Conservation (phyloP, 352 stramenopile species). For the Globisporangium echinulatum region DNA sequence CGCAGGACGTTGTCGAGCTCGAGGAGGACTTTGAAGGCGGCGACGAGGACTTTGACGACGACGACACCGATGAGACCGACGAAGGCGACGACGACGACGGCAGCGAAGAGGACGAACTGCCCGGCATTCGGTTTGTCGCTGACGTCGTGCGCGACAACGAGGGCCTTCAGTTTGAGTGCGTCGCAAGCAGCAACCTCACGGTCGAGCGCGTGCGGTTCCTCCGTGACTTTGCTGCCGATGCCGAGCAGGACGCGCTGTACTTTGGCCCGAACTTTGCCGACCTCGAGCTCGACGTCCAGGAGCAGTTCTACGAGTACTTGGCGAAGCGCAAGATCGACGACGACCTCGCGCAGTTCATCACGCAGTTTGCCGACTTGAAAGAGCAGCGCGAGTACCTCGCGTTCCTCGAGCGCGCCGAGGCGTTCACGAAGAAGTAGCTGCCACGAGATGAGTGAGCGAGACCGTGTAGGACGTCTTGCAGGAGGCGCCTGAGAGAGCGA, state of each 20-base stretch:
- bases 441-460: too few relatives aligned
- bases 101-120: slow-evolving; percentile 59
- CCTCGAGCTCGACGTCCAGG: slow-evolving; percentile 80
- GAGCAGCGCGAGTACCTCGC: slow-evolving; percentile 81
- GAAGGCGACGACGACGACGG: slow-evolving; percentile 43
- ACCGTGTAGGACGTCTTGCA: too few relatives aligned
- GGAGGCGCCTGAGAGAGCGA: neutral
- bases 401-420: slow-evolving; percentile 63
- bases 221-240: slow-evolving; percentile 39
- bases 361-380: slow-evolving; percentile 78
- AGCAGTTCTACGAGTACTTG: slow-evolving; percentile 76
- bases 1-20: slow-evolving; percentile 65
- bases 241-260: slow-evolving; percentile 63
- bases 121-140: slow-evolving; percentile 71
- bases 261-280: slow-evolving; percentile 77
- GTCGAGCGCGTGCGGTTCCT: slow-evolving; percentile 74
- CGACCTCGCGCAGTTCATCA: slow-evolving; percentile 81
- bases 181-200: slow-evolving; percentile 75
- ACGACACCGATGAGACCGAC: slow-evolving; percentile 22
- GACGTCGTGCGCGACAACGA: slow-evolving; percentile 66
- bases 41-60: slow-evolving; percentile 41
- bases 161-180: slow-evolving; percentile 76
- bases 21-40: slow-evolving; percentile 51
- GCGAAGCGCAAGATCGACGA: slow-evolving; percentile 75
- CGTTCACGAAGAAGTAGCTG: slow-evolving; percentile 67